A percentile compares a stretch with the other conserved stretches of the same genome.
Evolutionary conservation across 2,329 filamentous ascomycete genomes (phyloP).

Genomic region (Sclerotiophoma versabilis): DNA sequence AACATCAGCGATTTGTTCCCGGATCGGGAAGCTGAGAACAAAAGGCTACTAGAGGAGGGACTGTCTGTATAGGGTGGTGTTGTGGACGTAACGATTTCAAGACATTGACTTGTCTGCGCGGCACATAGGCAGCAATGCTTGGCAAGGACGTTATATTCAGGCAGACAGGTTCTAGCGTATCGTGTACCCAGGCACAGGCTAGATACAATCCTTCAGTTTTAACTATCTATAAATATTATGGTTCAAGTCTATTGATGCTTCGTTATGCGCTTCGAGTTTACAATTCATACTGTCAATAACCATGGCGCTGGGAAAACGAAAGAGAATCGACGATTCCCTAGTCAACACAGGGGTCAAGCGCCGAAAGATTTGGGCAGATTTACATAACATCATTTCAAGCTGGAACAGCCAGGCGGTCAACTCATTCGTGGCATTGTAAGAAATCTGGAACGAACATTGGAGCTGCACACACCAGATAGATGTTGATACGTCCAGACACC

Average conservation of each 20-base stretch:
- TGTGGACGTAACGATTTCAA: too few species aligned
- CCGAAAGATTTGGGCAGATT: too few species aligned
- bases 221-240: neutral
- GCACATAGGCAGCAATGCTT: constrained; percentile 4
- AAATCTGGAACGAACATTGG: neutral
- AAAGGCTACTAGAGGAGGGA: neutral
- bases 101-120: neutral
- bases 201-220: too few species aligned
- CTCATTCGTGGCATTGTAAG: neutral
- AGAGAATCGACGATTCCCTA: constrained; percentile 48
- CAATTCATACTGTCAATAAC: neutral
- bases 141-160: neutral
- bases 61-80: neutral
- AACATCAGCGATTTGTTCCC: neutral
- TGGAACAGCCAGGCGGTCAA: too few species aligned
- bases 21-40: constrained; percentile 6
- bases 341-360: neutral
- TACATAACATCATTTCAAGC: too few species aligned
- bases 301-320: constrained; percentile 68
- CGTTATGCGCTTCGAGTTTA: neutral
- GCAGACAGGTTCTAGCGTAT: neutral
- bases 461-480: neutral
- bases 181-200: neutral
- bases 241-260: neutral
- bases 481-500: neutral